A percentile compares a stretch with the other conserved stretches of the same genome.
These are phyloP conservation scores for Neurospora sp. DNA, from an alignment of 495 filamentous ascomycete genomes.

Conservation along the genomic window DNA sequence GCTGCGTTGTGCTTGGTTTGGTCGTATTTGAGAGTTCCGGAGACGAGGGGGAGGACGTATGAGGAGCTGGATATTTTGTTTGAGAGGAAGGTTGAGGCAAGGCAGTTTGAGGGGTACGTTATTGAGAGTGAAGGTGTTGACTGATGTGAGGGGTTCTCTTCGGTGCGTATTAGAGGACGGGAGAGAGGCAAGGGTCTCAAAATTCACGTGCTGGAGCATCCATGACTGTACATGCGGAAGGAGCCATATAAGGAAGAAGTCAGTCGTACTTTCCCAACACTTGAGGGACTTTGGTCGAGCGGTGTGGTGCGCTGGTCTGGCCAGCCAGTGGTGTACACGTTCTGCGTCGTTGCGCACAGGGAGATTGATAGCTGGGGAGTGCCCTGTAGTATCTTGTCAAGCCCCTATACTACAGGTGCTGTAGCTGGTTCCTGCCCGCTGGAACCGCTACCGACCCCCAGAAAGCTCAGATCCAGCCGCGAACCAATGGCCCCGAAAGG, in stretches of 20 bases:
- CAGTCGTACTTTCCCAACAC: neutral
- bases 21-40: constrained; percentile 49
- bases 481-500: neutral
- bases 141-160: neutral
- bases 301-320: neutral
- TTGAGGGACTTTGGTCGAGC: neutral
- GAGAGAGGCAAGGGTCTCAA: neutral
- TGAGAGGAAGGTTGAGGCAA: constrained; percentile 42
- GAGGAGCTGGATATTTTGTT: constrained; percentile 48
- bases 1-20: constrained; percentile 33
- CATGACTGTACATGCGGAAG: neutral
- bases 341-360: neutral
- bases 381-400: neutral
- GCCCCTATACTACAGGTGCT: neutral
- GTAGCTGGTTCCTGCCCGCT: neutral
- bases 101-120: constrained; percentile 35
- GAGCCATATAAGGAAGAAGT: neutral
- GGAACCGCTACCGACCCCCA: neutral
- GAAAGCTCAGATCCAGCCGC: neutral
- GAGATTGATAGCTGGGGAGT: neutral
- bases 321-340: neutral
- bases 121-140: constrained; percentile 14
- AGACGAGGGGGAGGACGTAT: constrained; percentile 49
- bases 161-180: neutral
- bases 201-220: neutral